Evolutionary conservation across 805 yeast species (phyloP), one percentile per base, ranked within the genome.

Genomic region (Naumovozyma baii): DNA sequence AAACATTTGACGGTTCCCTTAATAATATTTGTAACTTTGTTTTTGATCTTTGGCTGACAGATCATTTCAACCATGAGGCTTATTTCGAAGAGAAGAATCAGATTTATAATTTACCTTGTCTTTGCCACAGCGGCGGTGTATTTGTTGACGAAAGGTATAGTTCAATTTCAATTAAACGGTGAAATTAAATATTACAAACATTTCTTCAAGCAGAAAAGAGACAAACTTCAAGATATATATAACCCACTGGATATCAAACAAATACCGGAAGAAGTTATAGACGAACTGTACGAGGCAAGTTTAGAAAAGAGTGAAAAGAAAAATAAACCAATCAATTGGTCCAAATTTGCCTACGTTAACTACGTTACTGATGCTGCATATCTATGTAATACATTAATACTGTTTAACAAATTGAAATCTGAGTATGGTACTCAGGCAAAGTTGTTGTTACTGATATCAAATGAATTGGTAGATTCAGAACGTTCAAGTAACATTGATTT

Each of bases 361-460:
- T 78, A 78, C 54, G 82, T 80, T 3, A 75, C 84, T 0, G 63
- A 69, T 39, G 47, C 62, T 8, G 61, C 65, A 17, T 74, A 78
- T 46, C 54, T 78, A 39, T 71, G 78, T 44, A 66, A 73, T 35
- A 72, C 78, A 3, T 47, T 78, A 32, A 61, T 76, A 49, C 71
- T 74, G 44, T 65, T 72, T 32, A 52, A 62, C 2, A 61, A 59
- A 19, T 50, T 79, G 36, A 54, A 63, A 26, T 52, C 59, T 13
- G 52, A 59, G 33, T 49, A 35, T 34, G 59, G 65, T 1, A 58
- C 72, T 1, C 60, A 66, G 38, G 74, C 76, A 0, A 64, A 73
- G 38, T 47, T 76, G 42, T 68, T 77, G 4, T 44, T 79, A 4
- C 40, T 79, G 28, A 63, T 70, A 37, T 51, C 64, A 2, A 40